Conservation (phyloP, 306 rosid genomes). For the Malus orientalis region DNA sequence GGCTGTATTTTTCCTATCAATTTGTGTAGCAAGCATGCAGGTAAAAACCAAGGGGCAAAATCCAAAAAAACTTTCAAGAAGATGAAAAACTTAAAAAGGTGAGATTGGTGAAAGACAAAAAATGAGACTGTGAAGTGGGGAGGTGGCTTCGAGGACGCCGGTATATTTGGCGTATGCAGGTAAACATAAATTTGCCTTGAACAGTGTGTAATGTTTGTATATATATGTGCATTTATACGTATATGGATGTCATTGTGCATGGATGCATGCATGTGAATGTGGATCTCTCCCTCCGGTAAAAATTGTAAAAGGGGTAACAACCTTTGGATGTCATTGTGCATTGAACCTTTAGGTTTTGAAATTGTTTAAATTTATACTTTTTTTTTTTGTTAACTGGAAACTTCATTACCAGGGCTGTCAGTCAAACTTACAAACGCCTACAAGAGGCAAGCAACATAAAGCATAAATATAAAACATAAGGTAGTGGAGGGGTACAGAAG, state of each 20-base stretch:
- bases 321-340: not conserved
- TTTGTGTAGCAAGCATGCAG: not conserved
- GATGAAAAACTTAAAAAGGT: not conserved
- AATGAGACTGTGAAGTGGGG: not conserved
- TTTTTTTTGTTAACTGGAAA: too few species aligned
- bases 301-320: too few species aligned
- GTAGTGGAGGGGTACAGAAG: too few species aligned
- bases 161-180: conserved; percentile 49
- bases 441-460: too few species aligned
- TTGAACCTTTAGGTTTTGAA: too few species aligned
- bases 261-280: not conserved
- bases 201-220: not conserved
- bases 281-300: not conserved
- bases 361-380: too few species aligned
- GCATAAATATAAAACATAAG: too few species aligned
- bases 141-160: conserved; percentile 67
- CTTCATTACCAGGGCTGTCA: too few species aligned
- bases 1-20: not conserved
- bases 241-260: not conserved
- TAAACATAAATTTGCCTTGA: conserved; percentile 21
- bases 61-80: not conserved
- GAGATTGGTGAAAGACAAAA: not conserved
- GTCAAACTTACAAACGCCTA: too few species aligned
- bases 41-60: not conserved
- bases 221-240: not conserved